Evolutionary conservation across 805 yeast genomes (phyloP).

Genomic region (Metschnikowia amazonensis): DNA sequence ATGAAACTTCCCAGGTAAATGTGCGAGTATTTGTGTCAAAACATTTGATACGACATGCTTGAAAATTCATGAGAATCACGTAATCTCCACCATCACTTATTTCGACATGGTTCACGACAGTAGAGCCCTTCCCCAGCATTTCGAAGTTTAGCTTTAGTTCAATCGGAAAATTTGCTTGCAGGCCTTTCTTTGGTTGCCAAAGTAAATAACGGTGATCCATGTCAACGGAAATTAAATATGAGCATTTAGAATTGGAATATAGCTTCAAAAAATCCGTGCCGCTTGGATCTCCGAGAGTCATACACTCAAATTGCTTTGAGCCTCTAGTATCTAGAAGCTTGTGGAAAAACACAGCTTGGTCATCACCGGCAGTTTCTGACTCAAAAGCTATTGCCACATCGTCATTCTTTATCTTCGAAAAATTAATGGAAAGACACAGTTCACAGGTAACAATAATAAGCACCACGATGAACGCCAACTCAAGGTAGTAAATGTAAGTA

Average conservation of each 20-base stretch:
- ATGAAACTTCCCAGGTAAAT: slow-evolving; percentile 53
- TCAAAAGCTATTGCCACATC: slow-evolving; percentile 1
- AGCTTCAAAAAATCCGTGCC: slow-evolving; percentile 59
- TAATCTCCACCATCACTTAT: slow-evolving; percentile 58
- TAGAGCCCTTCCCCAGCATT: background rate
- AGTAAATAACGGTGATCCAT: slow-evolving; percentile 67
- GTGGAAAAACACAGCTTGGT: slow-evolving; percentile 1
- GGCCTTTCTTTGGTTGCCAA: slow-evolving; percentile 56
- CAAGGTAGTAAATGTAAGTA: slow-evolving; percentile 52
- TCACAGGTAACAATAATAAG: background rate
- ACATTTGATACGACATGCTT: slow-evolving; percentile 51
- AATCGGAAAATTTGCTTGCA: background rate
- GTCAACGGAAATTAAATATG: slow-evolving; percentile 67
- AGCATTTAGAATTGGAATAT: slow-evolving; percentile 53
- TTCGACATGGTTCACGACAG: slow-evolving; percentile 45
- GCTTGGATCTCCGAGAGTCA: slow-evolving; percentile 44
- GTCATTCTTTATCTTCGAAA: background rate
- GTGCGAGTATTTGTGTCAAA: slow-evolving; percentile 54
- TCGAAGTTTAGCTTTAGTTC: slow-evolving; percentile 25
- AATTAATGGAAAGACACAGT: background rate
- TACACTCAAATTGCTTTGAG: slow-evolving; percentile 25
- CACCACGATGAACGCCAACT: slow-evolving; percentile 46
- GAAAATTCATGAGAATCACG: slow-evolving; percentile 51
- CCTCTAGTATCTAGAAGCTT: slow-evolving; percentile 16
- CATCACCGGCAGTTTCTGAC: slow-evolving; percentile 1